phyloP scores from a whole-genome alignment of 805 yeast species.

The Spathaspora sp. region DNA sequence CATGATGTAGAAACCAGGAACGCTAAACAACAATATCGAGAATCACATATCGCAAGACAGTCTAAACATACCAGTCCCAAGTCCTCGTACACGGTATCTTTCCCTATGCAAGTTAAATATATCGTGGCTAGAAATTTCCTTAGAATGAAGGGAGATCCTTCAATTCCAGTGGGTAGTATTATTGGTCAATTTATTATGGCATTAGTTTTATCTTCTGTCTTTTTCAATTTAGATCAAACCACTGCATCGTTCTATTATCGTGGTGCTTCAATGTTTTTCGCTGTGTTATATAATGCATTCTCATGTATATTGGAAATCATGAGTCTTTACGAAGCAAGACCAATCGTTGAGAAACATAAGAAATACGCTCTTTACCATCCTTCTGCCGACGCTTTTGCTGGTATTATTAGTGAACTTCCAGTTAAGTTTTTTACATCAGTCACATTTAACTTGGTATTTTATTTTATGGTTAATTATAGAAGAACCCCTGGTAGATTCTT shows the following conservation, averaged over 20 bases:
- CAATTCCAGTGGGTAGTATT: constrained; percentile 48
- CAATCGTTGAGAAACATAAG: constrained; percentile 67
- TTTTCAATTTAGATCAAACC: constrained; percentile 44
- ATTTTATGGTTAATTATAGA: constrained; percentile 48
- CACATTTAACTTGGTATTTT: constrained; percentile 26
- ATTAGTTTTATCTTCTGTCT: constrained; percentile 55
- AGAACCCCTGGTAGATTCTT: constrained; percentile 33
- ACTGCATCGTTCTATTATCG: constrained; percentile 58
- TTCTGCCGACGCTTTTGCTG: constrained; percentile 66
- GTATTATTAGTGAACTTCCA: constrained; percentile 59
- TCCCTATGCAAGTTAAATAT: constrained; percentile 46
- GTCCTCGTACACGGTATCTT: constrained; percentile 38
- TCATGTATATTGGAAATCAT: constrained; percentile 57
- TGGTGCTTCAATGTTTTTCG: constrained; percentile 60
- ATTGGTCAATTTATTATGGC: constrained; percentile 53
- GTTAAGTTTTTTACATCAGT: constrained; percentile 40
- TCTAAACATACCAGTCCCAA: constrained; percentile 28
- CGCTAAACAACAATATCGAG: constrained; percentile 13
- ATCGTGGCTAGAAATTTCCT: constrained; percentile 51
- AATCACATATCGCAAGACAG: constrained; percentile 30
- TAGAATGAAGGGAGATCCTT: constrained; percentile 51
- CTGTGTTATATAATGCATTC: constrained; percentile 58
- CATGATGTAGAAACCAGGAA: constrained; percentile 13
- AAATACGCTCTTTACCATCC: constrained; percentile 70
- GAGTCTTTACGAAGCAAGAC: constrained; percentile 54